Base-by-base conservation (phyloP, 371 early-diverging fungal genomes). In the Mortierella sp. region DNA sequence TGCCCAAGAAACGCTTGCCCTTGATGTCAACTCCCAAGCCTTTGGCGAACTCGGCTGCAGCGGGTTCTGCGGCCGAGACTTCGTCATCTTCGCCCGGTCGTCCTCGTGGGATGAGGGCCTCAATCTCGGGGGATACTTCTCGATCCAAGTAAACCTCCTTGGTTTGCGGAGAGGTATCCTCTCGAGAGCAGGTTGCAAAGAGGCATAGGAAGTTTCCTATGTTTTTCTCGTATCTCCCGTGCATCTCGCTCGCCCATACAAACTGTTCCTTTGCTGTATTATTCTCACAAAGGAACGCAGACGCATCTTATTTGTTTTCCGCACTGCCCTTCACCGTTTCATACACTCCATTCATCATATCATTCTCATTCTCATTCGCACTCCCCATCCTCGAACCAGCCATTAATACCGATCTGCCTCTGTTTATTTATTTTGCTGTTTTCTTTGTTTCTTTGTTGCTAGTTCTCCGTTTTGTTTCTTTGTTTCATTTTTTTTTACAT, bases 1-100 rank as follows among this genome's bases (percentile, higher is more conserved):
- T 94, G 76, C 92, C 94, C 71, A 90, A 93, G 72, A 94, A 94
- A 76, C 92, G 93, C 16, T 84, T 94, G n/a, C 94, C 94, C 11
- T 88, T 94, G 42, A 94, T 94, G 94, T 90, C 92, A 54, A 89
- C 91, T 4, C 94, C 94, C 42, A 92, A 91, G 79, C 81, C 83
- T n/a, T 34, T 54, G 34, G 11, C 75, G 28, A 75, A 60, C n/a
- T 31, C 50, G 75, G 77, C 73, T 72, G 86, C 86, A 82, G 86
- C 86, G 63, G 86, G 82, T 73, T 74, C 82, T 86, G 82, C 78
- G 47, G 78, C 79, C 28, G 79, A 79, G 70, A 70, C 72, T 28
- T 77, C 72, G 4, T 57, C 77, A 10, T 60, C 77, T 9, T 70
- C 77, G 11, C 24, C 54, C 38, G 76, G 75, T 58, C 85, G 79